phyloP scores from a whole-genome alignment of 345 rosid species.

The Trapa bicornis region DNA sequence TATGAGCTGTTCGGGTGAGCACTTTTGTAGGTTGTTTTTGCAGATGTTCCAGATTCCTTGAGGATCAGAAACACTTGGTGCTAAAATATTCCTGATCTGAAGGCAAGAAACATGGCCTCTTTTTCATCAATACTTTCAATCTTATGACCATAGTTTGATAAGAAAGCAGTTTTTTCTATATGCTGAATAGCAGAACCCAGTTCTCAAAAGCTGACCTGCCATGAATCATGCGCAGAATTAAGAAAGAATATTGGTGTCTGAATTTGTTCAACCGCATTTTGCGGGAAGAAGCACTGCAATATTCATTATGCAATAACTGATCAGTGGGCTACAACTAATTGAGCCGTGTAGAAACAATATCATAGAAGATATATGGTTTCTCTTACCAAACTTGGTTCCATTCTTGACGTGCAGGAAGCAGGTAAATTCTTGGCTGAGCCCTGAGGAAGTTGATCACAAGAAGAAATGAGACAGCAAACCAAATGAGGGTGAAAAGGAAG shows the following conservation, averaged over 20 bases:
- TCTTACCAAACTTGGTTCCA: slow-evolving; percentile 49
- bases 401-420: slow-evolving; percentile 54
- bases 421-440: slow-evolving; percentile 77
- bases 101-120: background rate
- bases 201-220: slow-evolving; percentile 58
- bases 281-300: slow-evolving; percentile 92
- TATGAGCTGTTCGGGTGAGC: slow-evolving; percentile 49
- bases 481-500: background rate
- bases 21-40: slow-evolving; percentile 50
- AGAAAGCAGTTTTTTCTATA: background rate
- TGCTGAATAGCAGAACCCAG: background rate
- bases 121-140: background rate
- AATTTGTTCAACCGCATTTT: slow-evolving; percentile 43
- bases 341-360: background rate
- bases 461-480: background rate
- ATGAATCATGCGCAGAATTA: slow-evolving; percentile 84
- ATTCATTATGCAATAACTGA: background rate
- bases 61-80: slow-evolving; percentile 73
- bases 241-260: slow-evolving; percentile 69
- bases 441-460: slow-evolving; percentile 17
- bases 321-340: background rate
- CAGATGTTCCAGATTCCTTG: slow-evolving; percentile 71
- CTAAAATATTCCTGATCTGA: slow-evolving; percentile 76
- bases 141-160: background rate
- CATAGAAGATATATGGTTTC: background rate